These are phyloP conservation scores for Starmera caribaea DNA, from an alignment of 805 yeast genomes.

Conservation along the genomic window DNA sequence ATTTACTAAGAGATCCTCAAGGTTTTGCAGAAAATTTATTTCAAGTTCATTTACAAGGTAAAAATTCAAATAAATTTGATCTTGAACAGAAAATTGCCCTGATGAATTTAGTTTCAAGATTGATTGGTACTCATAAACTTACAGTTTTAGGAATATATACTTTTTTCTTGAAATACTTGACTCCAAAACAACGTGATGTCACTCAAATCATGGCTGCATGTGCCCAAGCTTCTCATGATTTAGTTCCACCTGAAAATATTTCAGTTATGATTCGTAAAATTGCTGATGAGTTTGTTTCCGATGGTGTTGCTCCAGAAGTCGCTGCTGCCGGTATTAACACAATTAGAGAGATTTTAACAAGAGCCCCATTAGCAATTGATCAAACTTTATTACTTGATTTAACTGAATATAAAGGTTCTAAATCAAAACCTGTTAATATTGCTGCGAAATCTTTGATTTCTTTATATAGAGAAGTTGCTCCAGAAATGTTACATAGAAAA, in stretches of 20 bases:
- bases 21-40: slow-evolving; percentile 89
- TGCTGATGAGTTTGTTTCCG: slow-evolving; percentile 96
- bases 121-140: slow-evolving; percentile 91
- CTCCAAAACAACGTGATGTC: slow-evolving; percentile 91
- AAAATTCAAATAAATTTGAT: slow-evolving; percentile 59
- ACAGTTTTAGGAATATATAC: slow-evolving; percentile 86
- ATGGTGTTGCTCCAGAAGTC: slow-evolving; percentile 96
- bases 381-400: slow-evolving; percentile 82
- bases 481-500: slow-evolving; percentile 83
- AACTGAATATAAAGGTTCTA: slow-evolving; percentile 84
- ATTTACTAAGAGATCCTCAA: slow-evolving; percentile 91
- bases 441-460: slow-evolving; percentile 87
- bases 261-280: slow-evolving; percentile 75
- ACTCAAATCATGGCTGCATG: slow-evolving; percentile 95
- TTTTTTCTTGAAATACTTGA: slow-evolving; percentile 76
- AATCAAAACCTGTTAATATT: slow-evolving; percentile 86
- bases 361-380: slow-evolving; percentile 94
- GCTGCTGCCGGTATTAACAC: slow-evolving; percentile 98
- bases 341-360: slow-evolving; percentile 81
- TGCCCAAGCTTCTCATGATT: slow-evolving; percentile 94
- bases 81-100: slow-evolving; percentile 85
- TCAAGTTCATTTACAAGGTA: slow-evolving; percentile 59
- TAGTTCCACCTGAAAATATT: slow-evolving; percentile 93
- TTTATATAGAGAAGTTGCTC: slow-evolving; percentile 89
- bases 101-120: slow-evolving; percentile 78